Base-by-base conservation (phyloP, 2,329 filamentous ascomycete species). In the Truncatella angustata region DNA sequence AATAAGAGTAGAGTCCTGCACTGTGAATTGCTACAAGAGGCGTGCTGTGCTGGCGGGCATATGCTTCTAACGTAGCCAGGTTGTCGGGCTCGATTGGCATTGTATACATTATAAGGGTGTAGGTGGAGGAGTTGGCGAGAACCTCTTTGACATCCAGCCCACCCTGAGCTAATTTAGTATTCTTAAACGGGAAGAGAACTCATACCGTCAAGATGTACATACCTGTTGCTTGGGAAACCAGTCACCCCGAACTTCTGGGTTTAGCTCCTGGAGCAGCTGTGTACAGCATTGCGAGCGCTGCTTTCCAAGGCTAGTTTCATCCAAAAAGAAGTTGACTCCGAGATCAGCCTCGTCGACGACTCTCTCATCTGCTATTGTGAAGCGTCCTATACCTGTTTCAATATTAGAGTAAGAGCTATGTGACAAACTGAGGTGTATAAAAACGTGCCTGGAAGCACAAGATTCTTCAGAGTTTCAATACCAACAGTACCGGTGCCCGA, bases 281-380 rank as follows among this genome's bases (percentile, higher is more conserved):
- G 87, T 86, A 50, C 88, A 89, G 65, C 88, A 86, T 66, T 91
- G 81, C 2, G 93, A 90, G 59, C 94, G 85, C 23, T 85, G 85
- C 63, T 85, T 86, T 49, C 91, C 92, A 34, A 96, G 68, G 58
- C 85, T 87, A 45, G 79, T 75, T 61, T 94, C 85, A 55, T 96
- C 90, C 0, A 99, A 77, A 64, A 99, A 99, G 78, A 99, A 99
- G 72, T 99, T 99, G 56, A 97, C 87, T 4, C 95, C 94, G 36
- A 99, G 76, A 63, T 99, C 94, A 37, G 85, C 78, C 60, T 96
- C 87, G 1, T 76, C 77, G n/a, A 99, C 92, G 2, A 80, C 69
- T 1, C 85, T 82, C 5, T 88, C 85, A 63, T 99, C 94, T 49
- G 88, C 87, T 56, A 99, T 96, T 1, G 90, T 95, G 68, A 97